These are phyloP conservation scores for Tuber magnatum DNA, from an alignment of 495 filamentous ascomycete genomes.

Conservation along the genomic window DNA sequence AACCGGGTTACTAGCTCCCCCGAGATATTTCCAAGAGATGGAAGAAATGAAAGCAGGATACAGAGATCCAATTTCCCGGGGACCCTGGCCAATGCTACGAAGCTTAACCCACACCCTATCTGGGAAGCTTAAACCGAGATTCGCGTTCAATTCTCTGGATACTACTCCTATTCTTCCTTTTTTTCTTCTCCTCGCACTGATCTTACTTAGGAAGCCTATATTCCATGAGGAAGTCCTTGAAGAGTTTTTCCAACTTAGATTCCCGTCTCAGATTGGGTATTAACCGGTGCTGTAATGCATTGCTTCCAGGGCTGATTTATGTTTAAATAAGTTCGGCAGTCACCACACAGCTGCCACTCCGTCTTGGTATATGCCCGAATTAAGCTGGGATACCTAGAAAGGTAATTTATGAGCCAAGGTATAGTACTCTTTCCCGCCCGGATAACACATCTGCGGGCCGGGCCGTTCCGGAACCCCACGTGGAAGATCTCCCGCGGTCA, in stretches of 20 bases:
- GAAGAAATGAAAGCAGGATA: background rate
- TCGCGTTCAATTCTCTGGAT: background rate
- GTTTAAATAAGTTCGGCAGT: background rate
- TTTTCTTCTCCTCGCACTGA: background rate
- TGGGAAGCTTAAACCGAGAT: background rate
- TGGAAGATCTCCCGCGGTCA: background rate
- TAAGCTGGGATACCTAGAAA: background rate
- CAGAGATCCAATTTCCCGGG: background rate
- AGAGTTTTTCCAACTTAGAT: background rate
- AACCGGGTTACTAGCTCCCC: background rate
- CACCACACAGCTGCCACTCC: background rate
- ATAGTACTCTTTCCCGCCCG: background rate
- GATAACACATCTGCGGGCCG: background rate
- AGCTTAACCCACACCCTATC: background rate
- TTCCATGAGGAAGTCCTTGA: background rate
- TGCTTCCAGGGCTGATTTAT: background rate
- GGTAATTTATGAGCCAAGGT: background rate
- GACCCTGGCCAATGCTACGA: background rate
- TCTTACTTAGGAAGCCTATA: background rate
- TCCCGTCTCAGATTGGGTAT: background rate
- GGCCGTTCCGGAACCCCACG: background rate
- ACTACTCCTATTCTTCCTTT: background rate
- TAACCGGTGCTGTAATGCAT: background rate
- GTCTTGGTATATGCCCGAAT: background rate
- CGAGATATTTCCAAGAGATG: background rate